Evolutionary conservation across 2,329 filamentous ascomycete species (phyloP).

Genomic region (Colletotrichum horii): DNA sequence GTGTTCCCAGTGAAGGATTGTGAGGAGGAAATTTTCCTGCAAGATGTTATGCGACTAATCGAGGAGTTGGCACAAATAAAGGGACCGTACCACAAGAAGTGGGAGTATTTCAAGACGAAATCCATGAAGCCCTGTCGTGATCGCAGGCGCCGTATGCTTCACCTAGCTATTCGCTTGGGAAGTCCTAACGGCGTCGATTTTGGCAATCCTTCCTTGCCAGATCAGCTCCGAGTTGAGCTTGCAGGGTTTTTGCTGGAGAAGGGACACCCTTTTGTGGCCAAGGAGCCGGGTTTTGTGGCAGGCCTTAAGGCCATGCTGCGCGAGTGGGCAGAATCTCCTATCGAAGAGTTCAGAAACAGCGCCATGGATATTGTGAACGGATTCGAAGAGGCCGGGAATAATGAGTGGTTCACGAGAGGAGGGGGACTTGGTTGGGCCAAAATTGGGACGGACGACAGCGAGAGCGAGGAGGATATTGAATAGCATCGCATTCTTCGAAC

Average conservation of each 20-base stretch:
- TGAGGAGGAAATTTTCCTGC: neutral
- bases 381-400: neutral
- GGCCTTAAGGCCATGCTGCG: neutral
- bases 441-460: too few relatives aligned
- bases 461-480: neutral
- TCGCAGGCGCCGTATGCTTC: neutral
- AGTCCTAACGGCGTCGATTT: neutral
- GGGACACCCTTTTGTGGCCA: neutral
- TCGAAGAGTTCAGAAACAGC: neutral
- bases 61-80: neutral
- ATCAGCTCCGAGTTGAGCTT: neutral
- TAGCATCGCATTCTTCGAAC: neutral
- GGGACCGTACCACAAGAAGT: neutral
- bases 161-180: neutral
- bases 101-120: neutral
- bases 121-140: neutral
- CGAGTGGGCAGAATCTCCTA: neutral
- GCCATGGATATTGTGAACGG: neutral
- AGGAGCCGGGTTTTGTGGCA: neutral
- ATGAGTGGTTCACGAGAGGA: neutral
- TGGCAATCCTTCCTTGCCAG: neutral
- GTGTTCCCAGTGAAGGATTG: neutral
- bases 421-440: neutral
- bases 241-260: neutral
- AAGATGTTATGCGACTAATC: neutral